Base-by-base conservation (phyloP, 2,329 filamentous ascomycete species). In the Fonsecaea nubica region DNA sequence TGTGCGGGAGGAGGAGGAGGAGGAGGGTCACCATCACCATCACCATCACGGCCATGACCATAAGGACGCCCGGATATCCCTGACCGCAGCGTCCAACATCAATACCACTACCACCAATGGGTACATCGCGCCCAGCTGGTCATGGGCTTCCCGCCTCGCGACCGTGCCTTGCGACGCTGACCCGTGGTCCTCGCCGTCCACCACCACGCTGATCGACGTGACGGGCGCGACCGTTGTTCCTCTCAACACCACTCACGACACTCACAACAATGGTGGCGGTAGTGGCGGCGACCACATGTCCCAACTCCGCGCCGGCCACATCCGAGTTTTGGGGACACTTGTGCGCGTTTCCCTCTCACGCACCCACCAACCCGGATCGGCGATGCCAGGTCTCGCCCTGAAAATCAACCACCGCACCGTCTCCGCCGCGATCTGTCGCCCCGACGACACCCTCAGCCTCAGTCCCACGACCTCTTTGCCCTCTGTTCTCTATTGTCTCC, bases 121-220 rank as follows among this genome's bases (percentile, higher is more conserved):
- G 30, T 48, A 50, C 35, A 25, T 58, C 13, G 63, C 63, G 21
- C 63, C 63, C 3, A 45, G 30, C 30, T 65, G 63, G 63, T 60
- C 58, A 5, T 65, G 63, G 63, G 63, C 63, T 2, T 61, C 58
- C 12, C 58, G 55, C 10, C 5, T 12, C n/a, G 55, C 55, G 12
- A 58, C 55, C 15, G 55, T 58, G 32, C 55, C 55, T 4, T 58
- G 55, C 35, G 55, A 58, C 4, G 8, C 35, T 9, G 55, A 58
- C 35, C 21, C 55, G 12, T 58, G 55, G 55, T n/a, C 55, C 2
- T 42, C n/a, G 18, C 15, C 55, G 25, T 7, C 32, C 35, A 21
- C 35, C 9, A 9, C 54, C 13, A 13, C 54, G 21, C 12, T 58
- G 55, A n/a, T 58, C 25, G 55, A 58, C 6, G 4, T 50, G 7